phyloP scores from a whole-genome alignment of 192 early-diverging fungal species.

The Umbelopsis sp. region DNA sequence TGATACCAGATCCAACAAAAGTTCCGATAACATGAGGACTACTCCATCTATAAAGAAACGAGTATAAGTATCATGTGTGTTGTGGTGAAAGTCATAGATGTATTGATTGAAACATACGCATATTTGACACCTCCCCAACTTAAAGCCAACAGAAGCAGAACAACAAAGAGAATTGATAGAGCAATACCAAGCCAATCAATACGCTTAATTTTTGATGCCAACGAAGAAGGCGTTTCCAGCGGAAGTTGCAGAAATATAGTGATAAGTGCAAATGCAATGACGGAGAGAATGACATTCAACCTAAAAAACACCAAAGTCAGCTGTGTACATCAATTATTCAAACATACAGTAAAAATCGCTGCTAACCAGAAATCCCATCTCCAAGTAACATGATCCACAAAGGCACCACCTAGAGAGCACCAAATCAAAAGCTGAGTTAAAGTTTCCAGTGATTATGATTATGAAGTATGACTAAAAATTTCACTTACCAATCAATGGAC shows the following conservation, averaged over 20 bases:
- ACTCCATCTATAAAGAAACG: constrained; percentile 46
- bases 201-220: constrained; percentile 55
- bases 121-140: constrained; percentile 66
- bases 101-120: constrained; percentile 23
- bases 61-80: neutral
- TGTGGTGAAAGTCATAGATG: neutral
- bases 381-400: constrained; percentile 68
- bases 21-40: constrained; percentile 56
- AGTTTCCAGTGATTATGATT: neutral
- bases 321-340: constrained; percentile 31
- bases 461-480: neutral
- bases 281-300: constrained; percentile 31
- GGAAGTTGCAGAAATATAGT: constrained; percentile 57
- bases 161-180: constrained; percentile 51
- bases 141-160: constrained; percentile 60
- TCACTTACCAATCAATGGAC: constrained; percentile 54
- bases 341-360: constrained; percentile 45
- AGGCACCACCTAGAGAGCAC: constrained; percentile 59
- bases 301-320: neutral
- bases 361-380: constrained; percentile 75
- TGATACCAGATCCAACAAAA: constrained; percentile 46
- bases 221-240: constrained; percentile 36
- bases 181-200: constrained; percentile 65
- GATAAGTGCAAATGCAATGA: constrained; percentile 21
- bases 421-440: neutral